Evolutionary conservation across 768 basidiomycete genomes (phyloP), one percentile per base, ranked within the genome.

Genomic region (Exidia glandulosa): DNA sequence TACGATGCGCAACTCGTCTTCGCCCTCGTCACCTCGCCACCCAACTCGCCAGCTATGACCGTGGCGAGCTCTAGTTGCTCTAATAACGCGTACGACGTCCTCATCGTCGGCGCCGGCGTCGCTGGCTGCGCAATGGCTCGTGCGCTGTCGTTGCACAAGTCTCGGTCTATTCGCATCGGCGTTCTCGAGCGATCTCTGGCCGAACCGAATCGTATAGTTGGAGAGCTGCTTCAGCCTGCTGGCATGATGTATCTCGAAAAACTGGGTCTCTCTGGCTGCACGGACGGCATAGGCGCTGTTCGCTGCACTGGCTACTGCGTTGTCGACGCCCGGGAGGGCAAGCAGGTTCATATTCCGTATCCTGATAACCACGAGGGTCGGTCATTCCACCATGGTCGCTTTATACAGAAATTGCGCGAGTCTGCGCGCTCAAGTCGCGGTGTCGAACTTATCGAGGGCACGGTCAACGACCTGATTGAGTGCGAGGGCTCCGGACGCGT

Each of bases 191-290:
- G 95, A 12, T 95, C 94, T 14, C 79, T 98, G 3, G 79, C 87
- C 0, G 88, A 92, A 70, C 96, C 96, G 0, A 93, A 98, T 77
- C 82, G 96, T 19, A 98, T 99, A 64, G 96, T 98, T 33, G 96
- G 96, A 29, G 96, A 99, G 71, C 83, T 98, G 1, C 76, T 99
- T 27, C 96, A 99, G 68, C 96, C 96, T 2, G 94, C 87, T 1
- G 96, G 96, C 1, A 84, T 93, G 27, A 75, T 77, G 13, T 84
- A 92, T 1, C 74, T 99, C 50, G 74, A 81, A 60, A 73, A 80
- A 36, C 81, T 99, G n/a, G 94, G 92, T 0, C 70, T 99, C 64
- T 82, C 81, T 55, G 74, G 74, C 6, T 85, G 84, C 58, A 72
- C 96, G 50, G 88, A 97, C 29, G 85, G 81, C n/a, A 94, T 98